Percentiles rank a stretch among this genome's conserved stretches.
Evolutionary conservation across 371 early-diverging fungal species (phyloP).

Genomic region (Haplosporangium sp.): DNA sequence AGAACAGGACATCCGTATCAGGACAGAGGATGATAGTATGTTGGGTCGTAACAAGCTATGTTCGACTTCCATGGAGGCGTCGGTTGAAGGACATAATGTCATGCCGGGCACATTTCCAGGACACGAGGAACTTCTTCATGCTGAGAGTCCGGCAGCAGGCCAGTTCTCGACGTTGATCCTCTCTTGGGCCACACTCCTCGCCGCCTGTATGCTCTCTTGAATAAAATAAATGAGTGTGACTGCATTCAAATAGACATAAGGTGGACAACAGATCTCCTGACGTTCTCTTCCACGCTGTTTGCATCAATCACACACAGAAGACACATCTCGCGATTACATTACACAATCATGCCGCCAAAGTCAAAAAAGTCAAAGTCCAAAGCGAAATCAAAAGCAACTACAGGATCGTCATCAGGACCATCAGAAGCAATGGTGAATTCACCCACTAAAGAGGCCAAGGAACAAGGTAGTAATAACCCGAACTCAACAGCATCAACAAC

Average conservation of each 20-base stretch:
- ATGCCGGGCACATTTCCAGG: constrained; percentile 42
- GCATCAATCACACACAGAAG: not conserved
- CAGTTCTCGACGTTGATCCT: constrained; percentile 38
- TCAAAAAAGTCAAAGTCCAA: constrained; percentile 19
- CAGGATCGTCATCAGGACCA: constrained; percentile 8
- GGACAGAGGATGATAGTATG: not conserved
- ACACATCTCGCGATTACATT: too few species aligned
- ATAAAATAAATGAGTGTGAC: too few species aligned
- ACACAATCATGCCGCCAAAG: constrained; percentile 2
- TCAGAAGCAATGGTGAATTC: not conserved
- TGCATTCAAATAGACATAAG: too few species aligned
- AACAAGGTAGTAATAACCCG: not conserved
- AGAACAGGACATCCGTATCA: constrained; percentile 6
- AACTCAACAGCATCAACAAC: not conserved
- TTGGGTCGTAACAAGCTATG: too few species aligned
- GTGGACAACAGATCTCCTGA: too few species aligned
- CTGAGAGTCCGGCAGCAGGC: constrained; percentile 4
- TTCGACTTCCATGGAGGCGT: not conserved
- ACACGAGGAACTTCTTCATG: not conserved
- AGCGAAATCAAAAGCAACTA: constrained; percentile 14
- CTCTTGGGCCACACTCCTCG: constrained; percentile 28
- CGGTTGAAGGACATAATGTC: not conserved
- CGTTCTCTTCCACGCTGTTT: not conserved
- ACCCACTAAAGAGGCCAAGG: too few species aligned
- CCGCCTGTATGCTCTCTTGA: not conserved